Evolutionary conservation across 2,329 filamentous ascomycete genomes (phyloP).

Genomic region (Cladophialophora yegresii): DNA sequence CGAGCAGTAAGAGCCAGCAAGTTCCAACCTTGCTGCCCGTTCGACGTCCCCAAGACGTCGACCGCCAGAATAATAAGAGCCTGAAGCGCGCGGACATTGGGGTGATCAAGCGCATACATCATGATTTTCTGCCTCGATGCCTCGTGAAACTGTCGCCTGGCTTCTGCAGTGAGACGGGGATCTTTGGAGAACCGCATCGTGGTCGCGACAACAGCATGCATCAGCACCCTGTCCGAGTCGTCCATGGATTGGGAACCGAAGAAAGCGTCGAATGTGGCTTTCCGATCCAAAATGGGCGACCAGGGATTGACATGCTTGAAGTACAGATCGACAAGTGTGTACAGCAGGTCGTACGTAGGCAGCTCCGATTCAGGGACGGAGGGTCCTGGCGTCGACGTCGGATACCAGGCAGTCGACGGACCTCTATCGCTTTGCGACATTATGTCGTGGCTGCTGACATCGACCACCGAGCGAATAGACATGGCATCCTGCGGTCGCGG

Average conservation of each 20-base stretch:
- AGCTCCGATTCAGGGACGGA: constrained; percentile 44
- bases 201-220: constrained; percentile 87
- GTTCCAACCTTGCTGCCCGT: constrained; percentile 90
- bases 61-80: constrained; percentile 83
- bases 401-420: constrained; percentile 25
- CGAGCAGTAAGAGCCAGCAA: constrained; percentile 84
- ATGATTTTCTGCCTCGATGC: constrained; percentile 83
- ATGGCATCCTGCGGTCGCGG: constrained; percentile 32
- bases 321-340: constrained; percentile 71
- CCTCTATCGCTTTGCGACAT: constrained; percentile 29
- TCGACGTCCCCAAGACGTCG: constrained; percentile 81
- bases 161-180: constrained; percentile 69
- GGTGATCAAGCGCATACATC: constrained; percentile 84
- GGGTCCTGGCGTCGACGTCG: constrained; percentile 25
- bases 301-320: constrained; percentile 80
- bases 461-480: constrained; percentile 32
- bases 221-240: constrained; percentile 76
- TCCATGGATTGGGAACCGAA: constrained; percentile 59
- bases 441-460: constrained; percentile 22
- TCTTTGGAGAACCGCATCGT: constrained; percentile 83
- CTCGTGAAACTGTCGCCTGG: constrained; percentile 72
- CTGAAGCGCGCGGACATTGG: constrained; percentile 82
- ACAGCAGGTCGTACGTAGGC: constrained; percentile 73
- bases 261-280: constrained; percentile 76
- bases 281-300: constrained; percentile 87